These are phyloP conservation scores for Calocybe cyanea DNA, from an alignment of 768 basidiomycete genomes.

Conservation along the genomic window DNA sequence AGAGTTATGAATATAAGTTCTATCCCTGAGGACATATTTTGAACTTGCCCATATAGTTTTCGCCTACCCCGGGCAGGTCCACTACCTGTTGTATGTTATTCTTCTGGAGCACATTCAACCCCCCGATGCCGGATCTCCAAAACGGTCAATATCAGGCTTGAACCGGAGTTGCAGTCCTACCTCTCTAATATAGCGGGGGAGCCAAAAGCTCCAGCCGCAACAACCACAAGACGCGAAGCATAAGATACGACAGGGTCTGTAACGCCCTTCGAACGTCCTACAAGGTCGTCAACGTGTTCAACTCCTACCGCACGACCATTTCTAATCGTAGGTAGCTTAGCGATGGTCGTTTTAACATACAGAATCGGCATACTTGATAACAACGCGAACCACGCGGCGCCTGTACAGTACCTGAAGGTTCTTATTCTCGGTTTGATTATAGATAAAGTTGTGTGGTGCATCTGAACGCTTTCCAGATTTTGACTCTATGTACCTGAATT, in stretches of 20 bases:
- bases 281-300: slow-evolving; percentile 42
- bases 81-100: slow-evolving; percentile 47
- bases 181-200: slow-evolving; percentile 55
- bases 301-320: slow-evolving; percentile 43
- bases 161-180: slow-evolving; percentile 10
- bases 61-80: slow-evolving; percentile 75
- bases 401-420: slow-evolving; percentile 40
- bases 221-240: slow-evolving; percentile 43
- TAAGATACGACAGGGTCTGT: slow-evolving; percentile 21
- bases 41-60: slow-evolving; percentile 51
- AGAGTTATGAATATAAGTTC: neutral
- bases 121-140: slow-evolving; percentile 62
- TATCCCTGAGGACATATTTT: neutral
- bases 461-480: slow-evolving; percentile 55
- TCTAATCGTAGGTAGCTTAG: slow-evolving; percentile 18
- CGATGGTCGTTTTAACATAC: neutral
- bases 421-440: slow-evolving; percentile 38
- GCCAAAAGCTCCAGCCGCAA: slow-evolving; percentile 53
- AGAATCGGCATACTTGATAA: slow-evolving; percentile 40
- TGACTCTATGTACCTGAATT: slow-evolving; percentile 48
- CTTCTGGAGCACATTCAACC: slow-evolving; percentile 38
- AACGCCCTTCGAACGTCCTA: slow-evolving; percentile 20
- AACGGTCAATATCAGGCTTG: neutral
- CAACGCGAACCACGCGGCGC: slow-evolving; percentile 41
- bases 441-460: slow-evolving; percentile 47